These are phyloP conservation scores for Oryza meyeriana DNA, from an alignment of 176 grass and related monocot species.

Conservation along the genomic window DNA sequence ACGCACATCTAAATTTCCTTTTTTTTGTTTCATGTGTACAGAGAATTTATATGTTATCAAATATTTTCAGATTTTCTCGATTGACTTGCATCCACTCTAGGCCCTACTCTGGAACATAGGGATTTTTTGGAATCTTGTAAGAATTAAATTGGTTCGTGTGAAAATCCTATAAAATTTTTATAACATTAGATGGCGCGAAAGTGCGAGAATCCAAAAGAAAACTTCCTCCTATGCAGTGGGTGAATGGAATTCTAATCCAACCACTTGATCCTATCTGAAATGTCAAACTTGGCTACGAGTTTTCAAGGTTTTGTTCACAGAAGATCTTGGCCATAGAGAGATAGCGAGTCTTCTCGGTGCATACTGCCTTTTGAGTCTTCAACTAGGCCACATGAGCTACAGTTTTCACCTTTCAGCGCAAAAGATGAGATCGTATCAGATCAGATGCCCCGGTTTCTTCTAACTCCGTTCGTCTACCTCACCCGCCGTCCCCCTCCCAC, in stretches of 20 bases:
- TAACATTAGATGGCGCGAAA: no score
- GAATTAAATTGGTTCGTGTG: no score
- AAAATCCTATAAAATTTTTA: no score
- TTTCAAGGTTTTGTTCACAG: not conserved
- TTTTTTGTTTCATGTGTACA: no score
- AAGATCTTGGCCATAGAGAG: conserved; percentile 5
- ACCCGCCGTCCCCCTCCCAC: not conserved
- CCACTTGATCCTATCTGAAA: not conserved
- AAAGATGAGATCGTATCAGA: conserved; percentile 15
- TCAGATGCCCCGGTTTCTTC: conserved; percentile 17
- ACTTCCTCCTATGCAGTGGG: not conserved
- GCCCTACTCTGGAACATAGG: no score
- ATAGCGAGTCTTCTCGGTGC: not conserved
- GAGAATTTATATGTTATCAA: no score
- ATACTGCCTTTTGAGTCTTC: not conserved
- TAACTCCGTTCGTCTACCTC: conserved; percentile 24
- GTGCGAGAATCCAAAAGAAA: not conserved
- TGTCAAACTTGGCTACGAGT: not conserved
- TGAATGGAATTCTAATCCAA: not conserved
- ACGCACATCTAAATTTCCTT: no score
- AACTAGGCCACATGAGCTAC: not conserved
- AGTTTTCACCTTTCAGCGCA: conserved; percentile 21
- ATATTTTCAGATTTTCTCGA: no score
- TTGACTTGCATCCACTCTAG: no score
- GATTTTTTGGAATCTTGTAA: no score